Evolutionary conservation across 208 protist species (phyloP).

Genomic region (Acanthamoeba quina): DNA sequence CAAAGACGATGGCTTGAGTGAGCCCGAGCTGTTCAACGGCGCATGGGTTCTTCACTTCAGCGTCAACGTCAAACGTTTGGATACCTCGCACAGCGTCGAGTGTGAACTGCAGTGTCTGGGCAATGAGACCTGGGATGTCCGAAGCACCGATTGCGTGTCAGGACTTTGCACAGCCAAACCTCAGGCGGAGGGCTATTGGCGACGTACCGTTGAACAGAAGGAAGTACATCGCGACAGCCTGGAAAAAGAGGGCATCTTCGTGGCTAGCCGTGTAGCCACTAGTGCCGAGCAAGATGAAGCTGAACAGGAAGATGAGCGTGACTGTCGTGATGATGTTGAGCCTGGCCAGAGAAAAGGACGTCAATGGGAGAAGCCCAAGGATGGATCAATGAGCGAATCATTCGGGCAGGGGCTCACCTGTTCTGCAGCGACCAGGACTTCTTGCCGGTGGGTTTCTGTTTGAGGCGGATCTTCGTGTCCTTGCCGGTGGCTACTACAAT

Average conservation of each 20-base stretch:
- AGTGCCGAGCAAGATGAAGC: slow-evolving; percentile 64
- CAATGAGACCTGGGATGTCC: slow-evolving; percentile 18
- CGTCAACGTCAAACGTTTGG: slow-evolving; percentile 69
- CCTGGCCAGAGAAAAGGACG: not conserved
- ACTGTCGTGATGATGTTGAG: slow-evolving; percentile 73
- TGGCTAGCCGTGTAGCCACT: slow-evolving; percentile 36
- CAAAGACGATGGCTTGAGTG: slow-evolving; percentile 70
- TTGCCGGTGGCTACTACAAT: slow-evolving; percentile 71
- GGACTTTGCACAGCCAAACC: not conserved
- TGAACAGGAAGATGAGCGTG: slow-evolving; percentile 64
- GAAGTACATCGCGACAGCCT: slow-evolving; percentile 72
- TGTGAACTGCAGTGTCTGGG: slow-evolving; percentile 73
- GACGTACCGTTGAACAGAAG: slow-evolving; percentile 68
- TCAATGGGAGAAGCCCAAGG: not conserved
- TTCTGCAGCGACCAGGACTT: slow-evolving; percentile 75
- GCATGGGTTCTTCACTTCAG: slow-evolving; percentile 73
- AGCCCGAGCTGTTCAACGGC: slow-evolving; percentile 72
- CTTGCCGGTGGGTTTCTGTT: slow-evolving; percentile 47
- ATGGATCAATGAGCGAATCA: not conserved
- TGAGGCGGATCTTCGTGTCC: slow-evolving; percentile 74
- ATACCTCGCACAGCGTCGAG: slow-evolving; percentile 66
- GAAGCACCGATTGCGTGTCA: not conserved
- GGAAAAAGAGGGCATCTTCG: slow-evolving; percentile 10
- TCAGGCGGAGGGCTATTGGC: not conserved
- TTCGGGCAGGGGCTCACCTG: not conserved